These are phyloP conservation scores for Theobroma cacao DNA, from an alignment of 345 rosid species.

Conservation along the genomic window DNA sequence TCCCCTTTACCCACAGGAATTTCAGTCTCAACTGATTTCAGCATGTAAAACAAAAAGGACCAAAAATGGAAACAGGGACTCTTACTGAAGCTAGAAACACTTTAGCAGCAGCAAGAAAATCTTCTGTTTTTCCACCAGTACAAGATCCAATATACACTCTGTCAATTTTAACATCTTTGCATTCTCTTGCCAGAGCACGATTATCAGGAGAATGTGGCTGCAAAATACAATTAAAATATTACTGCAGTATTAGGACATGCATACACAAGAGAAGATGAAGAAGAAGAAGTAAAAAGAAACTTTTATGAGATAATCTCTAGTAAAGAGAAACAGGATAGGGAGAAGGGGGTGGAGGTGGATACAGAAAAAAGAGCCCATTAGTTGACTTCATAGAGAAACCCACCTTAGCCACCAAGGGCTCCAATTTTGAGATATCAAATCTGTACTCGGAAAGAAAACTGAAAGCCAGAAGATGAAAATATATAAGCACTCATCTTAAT, in stretches of 20 bases:
- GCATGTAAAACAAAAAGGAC: background rate
- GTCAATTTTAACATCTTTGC: constrained; percentile 98
- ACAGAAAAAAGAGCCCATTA: background rate
- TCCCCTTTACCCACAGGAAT: background rate
- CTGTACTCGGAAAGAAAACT: constrained; percentile 84
- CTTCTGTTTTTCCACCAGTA: constrained; percentile 98
- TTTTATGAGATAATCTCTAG: background rate
- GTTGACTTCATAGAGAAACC: constrained; percentile 16
- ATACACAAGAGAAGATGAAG: background rate
- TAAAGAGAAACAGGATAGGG: background rate
- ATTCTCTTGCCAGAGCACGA: constrained; percentile 95
- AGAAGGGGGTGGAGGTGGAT: no score
- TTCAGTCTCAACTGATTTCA: background rate
- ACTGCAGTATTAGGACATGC: background rate
- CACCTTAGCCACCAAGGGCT: constrained; percentile 97
- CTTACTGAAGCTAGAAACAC: constrained; percentile 81
- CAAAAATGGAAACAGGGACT: constrained; percentile 1
- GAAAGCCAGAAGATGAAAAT: constrained; percentile 22
- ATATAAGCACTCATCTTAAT: background rate
- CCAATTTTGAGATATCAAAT: constrained; percentile 84
- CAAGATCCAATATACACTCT: constrained; percentile 98
- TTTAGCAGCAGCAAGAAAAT: constrained; percentile 93
- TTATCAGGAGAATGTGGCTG: constrained; percentile 99
- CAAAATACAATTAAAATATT: constrained; percentile 16
- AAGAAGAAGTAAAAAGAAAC: background rate